Evolutionary conservation across 257 asterid genomes (phyloP).

Genomic region (Ocimum tenuiflorum): DNA sequence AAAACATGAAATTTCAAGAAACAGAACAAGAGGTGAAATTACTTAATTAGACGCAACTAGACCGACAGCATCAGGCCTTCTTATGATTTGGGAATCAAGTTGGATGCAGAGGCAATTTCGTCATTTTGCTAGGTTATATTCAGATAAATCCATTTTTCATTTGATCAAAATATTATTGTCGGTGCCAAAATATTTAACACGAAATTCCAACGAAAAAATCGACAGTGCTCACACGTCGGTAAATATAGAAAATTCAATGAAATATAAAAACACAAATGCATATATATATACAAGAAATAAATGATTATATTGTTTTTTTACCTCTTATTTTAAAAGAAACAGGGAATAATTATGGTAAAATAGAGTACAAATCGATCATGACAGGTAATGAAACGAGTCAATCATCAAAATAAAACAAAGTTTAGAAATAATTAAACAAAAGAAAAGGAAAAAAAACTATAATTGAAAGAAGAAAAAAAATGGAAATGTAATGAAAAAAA

Average conservation of each 20-base stretch:
- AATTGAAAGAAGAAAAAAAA: slow-evolving; percentile 11
- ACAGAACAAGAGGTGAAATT: background rate
- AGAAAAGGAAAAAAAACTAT: background rate
- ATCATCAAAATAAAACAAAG: slow-evolving; percentile 25
- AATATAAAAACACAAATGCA: background rate
- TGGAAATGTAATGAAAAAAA: slow-evolving; percentile 6
- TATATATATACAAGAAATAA: background rate
- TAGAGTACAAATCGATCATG: slow-evolving; percentile 37
- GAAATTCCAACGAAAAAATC: too few species aligned
- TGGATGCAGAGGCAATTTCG: slow-evolving; percentile 18
- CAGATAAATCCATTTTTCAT: too few species aligned
- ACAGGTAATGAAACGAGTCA: slow-evolving; percentile 29
- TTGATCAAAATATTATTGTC: background rate
- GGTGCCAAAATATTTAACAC: background rate
- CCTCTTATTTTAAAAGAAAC: slow-evolving; percentile 29
- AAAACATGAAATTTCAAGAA: background rate
- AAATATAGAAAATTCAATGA: too few species aligned
- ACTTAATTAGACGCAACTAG: slow-evolving; percentile 24
- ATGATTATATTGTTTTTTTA: slow-evolving; percentile 8
- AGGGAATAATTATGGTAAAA: slow-evolving; percentile 14
- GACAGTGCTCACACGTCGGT: too few species aligned
- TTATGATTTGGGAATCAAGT: background rate
- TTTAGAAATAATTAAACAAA: slow-evolving; percentile 26
- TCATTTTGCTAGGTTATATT: slow-evolving; percentile 19
- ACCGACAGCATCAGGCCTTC: slow-evolving; percentile 22